phyloP scores from a whole-genome alignment of 495 filamentous ascomycete genomes.

The Aspergillus hancockii region DNA sequence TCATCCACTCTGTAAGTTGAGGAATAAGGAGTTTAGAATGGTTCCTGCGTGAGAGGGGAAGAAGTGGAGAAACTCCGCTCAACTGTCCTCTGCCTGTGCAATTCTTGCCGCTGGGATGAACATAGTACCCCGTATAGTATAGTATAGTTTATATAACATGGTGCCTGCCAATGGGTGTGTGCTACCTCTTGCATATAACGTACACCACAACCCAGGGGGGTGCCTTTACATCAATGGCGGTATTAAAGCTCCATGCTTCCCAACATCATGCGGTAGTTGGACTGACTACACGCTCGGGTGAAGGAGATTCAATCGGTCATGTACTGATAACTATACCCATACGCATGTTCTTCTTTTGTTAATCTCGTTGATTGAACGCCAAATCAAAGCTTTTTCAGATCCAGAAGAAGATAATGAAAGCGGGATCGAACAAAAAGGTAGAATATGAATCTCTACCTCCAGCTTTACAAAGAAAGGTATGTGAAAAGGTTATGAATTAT shows the following conservation, averaged over 20 bases:
- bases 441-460: slow-evolving; percentile 33
- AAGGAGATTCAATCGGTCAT: too few species aligned
- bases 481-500: slow-evolving; percentile 1
- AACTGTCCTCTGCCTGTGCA: neutral
- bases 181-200: neutral
- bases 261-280: too few species aligned
- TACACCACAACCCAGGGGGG: too few species aligned
- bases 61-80: neutral
- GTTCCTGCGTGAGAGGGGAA: neutral
- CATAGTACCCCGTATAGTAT: neutral
- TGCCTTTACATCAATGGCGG: too few species aligned
- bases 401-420: neutral
- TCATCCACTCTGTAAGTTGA: neutral
- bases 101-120: neutral
- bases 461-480: slow-evolving; percentile 40
- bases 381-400: neutral
- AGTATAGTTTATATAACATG: too few species aligned
- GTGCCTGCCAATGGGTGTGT: neutral
- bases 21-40: neutral
- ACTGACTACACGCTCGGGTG: too few species aligned
- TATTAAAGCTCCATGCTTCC: too few species aligned
- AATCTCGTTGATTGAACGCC: neutral
- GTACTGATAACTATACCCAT: too few species aligned
- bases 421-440: neutral
- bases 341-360: neutral